Base-by-base conservation (phyloP, 306 rosid genomes). In the Leucaena leucocephala region DNA sequence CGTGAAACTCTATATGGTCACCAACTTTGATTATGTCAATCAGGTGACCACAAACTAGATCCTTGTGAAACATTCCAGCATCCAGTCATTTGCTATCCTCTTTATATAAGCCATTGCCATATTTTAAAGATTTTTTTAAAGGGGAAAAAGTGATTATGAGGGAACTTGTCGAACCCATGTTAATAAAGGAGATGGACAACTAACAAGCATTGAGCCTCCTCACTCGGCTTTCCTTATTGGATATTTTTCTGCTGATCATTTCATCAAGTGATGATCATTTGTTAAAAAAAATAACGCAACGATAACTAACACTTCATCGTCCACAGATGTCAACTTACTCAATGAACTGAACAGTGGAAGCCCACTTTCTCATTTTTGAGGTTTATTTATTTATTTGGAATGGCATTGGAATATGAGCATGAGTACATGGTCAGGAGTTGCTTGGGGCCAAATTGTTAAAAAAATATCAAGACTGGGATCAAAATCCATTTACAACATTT, bases 121-220 rank as follows among this genome's bases (percentile, higher is more conserved):
- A 22, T 70, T 27, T n/a, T 17, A 27, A 27, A 27, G 9, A 10
- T 74, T 58, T 66, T 44, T 42, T 58, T 3, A 45, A 62, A 65
- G 27, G 10, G 15, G 16, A 35, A 54, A 44, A 61, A 78, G 55
- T 46, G 66, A 77, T 82, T 55, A 49, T 72, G 13, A 62, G 65
- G 68, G 12, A 67, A 64, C 55, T 57, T 35, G 15, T 54, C 50
- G 22, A 75, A 45, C 8, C 27, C 36, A 76, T 19, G 59, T 57
- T 49, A 69, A 36, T 76, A 74, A 48, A 34, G 80, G 65, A 77
- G 63, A 27, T 27, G 27, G 27, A 0, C 0, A 72, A 70, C 74
- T 71, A 65, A 74, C 70, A 52, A 81, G 67, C 71, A 54, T 44
- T 65, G 79, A 22, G 74, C 72, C 43, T 34, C 71, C 68, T 82